Conservation (phyloP, 768 basidiomycete species). For the Leccinum subgranulosum region DNA sequence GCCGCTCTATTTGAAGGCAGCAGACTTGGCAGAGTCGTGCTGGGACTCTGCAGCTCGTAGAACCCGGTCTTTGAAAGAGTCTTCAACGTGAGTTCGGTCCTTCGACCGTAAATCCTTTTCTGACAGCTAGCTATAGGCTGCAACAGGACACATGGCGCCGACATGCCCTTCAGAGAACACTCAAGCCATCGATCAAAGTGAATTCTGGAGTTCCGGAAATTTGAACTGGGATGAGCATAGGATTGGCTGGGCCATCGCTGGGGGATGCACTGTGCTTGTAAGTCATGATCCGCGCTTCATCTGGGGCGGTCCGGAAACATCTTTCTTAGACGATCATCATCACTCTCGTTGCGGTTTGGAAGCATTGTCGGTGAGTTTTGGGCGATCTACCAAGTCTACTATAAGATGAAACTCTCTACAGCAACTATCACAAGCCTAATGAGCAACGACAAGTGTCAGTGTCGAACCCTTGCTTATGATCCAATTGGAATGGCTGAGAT, state of each 20-base stretch:
- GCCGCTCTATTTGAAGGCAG: background rate
- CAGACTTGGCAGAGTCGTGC: background rate
- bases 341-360: slow-evolving; percentile 49
- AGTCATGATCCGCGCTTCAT: slow-evolving; percentile 22
- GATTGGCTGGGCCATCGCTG: slow-evolving; percentile 74
- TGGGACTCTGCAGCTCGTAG: background rate
- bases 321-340: slow-evolving; percentile 54
- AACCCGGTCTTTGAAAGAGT: background rate
- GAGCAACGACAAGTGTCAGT: slow-evolving; percentile 82
- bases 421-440: slow-evolving; percentile 65
- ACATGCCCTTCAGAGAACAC: slow-evolving; percentile 54
- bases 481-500: background rate
- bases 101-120: background rate
- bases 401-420: slow-evolving; percentile 24
- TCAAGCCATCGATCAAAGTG: slow-evolving; percentile 49
- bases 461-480: background rate
- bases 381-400: background rate
- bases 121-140: background rate
- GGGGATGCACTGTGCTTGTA: slow-evolving; percentile 55
- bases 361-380: slow-evolving; percentile 59
- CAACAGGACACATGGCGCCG: slow-evolving; percentile 12
- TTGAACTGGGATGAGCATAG: slow-evolving; percentile 60
- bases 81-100: background rate
- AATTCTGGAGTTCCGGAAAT: slow-evolving; percentile 57
- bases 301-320: background rate